phyloP scores from a whole-genome alignment of 169 alveolate genomes.

The Plasmodium yoelii region DNA sequence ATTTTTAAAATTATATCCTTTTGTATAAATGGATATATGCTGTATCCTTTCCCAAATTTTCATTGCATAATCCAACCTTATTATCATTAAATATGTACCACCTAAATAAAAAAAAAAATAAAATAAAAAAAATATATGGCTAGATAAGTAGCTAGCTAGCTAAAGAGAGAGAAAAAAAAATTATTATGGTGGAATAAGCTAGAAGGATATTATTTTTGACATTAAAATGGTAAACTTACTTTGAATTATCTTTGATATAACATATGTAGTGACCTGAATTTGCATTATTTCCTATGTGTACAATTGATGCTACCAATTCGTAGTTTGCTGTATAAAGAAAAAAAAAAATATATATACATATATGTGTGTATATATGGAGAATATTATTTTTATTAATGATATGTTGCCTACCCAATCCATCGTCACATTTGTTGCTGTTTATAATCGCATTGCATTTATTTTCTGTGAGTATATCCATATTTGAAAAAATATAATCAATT shows the following conservation, averaged over 20 bases:
- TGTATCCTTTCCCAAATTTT: constrained; percentile 46
- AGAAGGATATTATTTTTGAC: no score
- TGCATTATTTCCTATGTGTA: constrained; percentile 91
- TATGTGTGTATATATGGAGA: neutral
- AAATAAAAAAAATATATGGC: neutral
- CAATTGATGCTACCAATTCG: constrained; percentile 87
- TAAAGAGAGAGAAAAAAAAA: no score
- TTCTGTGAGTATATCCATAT: constrained; percentile 46
- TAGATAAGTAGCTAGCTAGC: neutral
- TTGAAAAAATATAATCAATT: constrained; percentile 53
- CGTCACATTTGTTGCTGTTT: constrained; percentile 65
- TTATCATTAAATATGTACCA: constrained; percentile 71
- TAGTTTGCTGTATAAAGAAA: constrained; percentile 77
- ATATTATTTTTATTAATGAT: neutral
- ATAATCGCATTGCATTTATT: constrained; percentile 31
- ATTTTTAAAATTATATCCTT: constrained; percentile 14
- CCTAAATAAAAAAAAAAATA: constrained; percentile 7
- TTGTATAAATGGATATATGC: constrained; percentile 66
- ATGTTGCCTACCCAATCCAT: constrained; percentile 42
- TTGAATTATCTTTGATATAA: constrained; percentile 83
- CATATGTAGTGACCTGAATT: constrained; percentile 91
- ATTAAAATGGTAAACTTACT: constrained; percentile 26
- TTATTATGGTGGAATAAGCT: no score
- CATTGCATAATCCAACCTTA: constrained; percentile 36
- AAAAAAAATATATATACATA: neutral